Conservation (phyloP, 1,139 yeast genomes). For the Kodamaea plutei region DNA sequence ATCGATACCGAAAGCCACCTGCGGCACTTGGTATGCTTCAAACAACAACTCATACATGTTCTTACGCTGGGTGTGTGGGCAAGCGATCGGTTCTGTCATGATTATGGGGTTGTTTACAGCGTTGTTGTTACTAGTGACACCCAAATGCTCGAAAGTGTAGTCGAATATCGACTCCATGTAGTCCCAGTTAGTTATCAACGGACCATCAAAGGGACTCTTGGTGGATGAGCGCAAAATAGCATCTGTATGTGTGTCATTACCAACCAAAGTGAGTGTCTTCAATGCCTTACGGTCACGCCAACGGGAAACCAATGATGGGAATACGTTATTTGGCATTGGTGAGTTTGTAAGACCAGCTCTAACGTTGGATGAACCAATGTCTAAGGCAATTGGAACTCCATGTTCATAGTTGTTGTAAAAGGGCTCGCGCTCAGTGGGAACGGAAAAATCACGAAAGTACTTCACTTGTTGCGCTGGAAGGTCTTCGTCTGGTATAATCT, state of each 20-base stretch:
- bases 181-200: conserved; percentile 89
- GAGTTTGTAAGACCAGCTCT: conserved; percentile 67
- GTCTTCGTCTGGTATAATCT: conserved; percentile 20
- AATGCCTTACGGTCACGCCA: conserved; percentile 74
- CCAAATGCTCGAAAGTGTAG: conserved; percentile 75
- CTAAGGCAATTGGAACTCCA: conserved; percentile 74
- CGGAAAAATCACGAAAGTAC: conserved; percentile 44
- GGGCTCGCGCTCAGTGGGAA: conserved; percentile 44
- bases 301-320: conserved; percentile 67
- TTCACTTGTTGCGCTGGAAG: conserved; percentile 50
- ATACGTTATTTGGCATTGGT: conserved; percentile 55
- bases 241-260: conserved; percentile 77
- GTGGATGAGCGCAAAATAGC: conserved; percentile 63
- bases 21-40: conserved; percentile 74
- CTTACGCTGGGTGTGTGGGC: conserved; percentile 65
- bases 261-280: conserved; percentile 66
- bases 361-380: conserved; percentile 67
- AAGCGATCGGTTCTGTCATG: conserved; percentile 74
- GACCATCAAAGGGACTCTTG: conserved; percentile 83
- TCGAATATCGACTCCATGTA: conserved; percentile 77
- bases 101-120: conserved; percentile 72
- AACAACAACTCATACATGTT: conserved; percentile 77
- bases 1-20: conserved; percentile 78
- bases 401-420: conserved; percentile 48
- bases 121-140: conserved; percentile 53